phyloP scores from a whole-genome alignment of 768 basidiomycete species.

The Rhodosporidiobolus odoratus region DNA sequence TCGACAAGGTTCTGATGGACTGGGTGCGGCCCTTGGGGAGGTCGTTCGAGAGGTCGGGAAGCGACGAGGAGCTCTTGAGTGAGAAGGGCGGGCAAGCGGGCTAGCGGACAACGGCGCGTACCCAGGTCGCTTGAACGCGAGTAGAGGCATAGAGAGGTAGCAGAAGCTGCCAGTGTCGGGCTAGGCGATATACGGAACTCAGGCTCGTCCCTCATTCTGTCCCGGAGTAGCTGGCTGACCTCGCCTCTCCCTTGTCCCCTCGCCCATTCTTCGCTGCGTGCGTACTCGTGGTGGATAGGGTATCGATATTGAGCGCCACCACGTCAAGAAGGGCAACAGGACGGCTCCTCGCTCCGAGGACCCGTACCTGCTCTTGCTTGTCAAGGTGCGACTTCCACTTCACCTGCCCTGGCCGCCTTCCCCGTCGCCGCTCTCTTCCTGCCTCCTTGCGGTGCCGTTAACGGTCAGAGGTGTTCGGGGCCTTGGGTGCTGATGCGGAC shows the following conservation, averaged over 20 bases:
- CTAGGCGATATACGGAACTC: too few species aligned
- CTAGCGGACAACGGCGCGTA: too few species aligned
- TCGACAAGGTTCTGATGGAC: neutral
- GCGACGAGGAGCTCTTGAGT: neutral
- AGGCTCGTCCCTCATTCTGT: neutral
- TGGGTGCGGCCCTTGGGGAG: neutral
- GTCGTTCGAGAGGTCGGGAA: neutral
- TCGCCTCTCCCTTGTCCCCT: neutral
- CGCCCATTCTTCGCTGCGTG: neutral
- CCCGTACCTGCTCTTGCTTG: constrained; percentile 93
- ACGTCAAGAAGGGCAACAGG: constrained; percentile 96
- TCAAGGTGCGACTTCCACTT: constrained; percentile 65
- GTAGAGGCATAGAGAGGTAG: too few species aligned
- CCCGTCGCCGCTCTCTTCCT: neutral
- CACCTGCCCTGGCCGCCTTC: too few species aligned
- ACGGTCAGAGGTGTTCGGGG: too few species aligned
- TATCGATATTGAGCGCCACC: constrained; percentile 68
- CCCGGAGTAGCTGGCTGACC: neutral
- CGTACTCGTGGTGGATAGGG: constrained; percentile 14
- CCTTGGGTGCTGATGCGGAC: too few species aligned
- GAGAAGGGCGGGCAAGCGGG: neutral
- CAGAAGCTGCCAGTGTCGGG: too few species aligned
- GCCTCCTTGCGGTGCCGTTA: too few species aligned
- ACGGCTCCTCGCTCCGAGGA: constrained; percentile 98
- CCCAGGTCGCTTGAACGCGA: too few species aligned